Base-by-base conservation (phyloP, 1,139 yeast genomes). In the Torulaspora globosa region DNA sequence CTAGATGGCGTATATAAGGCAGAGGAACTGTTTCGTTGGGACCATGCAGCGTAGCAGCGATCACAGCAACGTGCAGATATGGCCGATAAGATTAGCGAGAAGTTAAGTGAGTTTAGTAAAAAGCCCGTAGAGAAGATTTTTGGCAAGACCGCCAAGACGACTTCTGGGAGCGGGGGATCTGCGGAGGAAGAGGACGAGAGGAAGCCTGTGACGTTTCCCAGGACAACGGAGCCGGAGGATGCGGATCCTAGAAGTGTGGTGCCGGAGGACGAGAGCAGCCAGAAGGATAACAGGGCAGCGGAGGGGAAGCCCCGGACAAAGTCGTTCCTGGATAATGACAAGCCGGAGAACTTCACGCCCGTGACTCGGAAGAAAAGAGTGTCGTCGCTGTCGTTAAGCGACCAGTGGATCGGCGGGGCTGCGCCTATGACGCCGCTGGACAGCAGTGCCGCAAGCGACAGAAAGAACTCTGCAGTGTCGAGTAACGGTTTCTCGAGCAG, bases 381-480 rank as follows among this genome's bases (percentile, higher is more conserved):
- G n/a, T 78, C 84, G n/a, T 79, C 84, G 28, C 67, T 83, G 41
- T 81, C 88, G 29, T 71, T 83, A 43, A 76, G 85, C 4, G 90
- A 83, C 62, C 82, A 73, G 70, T 72, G 82, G 80, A 68, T 78
- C 57, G 75, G 78, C 42, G 76, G 75, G n/a, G 41, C 51, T 24
- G 43, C 49, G 7, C 64, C 69, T 71, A 55, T 53, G 49, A 52
- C 58, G 24, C 49, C 58, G 26, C 39, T 48, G 46, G 51, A 53
- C 46, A 12, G 51, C 54, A 42, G 41, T 48, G 36, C 40, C 7
- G 34, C 36, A n/a, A 12, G 19, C 30, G 38, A 34, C 11, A 23
- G 35, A 3, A 34, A 34, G 39, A 23, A 14, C 23, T 39, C 42
- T 26, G 36, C 34, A 6, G 30, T 39, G 16, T 28, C 39, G 10